Evolutionary conservation across 78 protist species (phyloP).

Genomic region (Acrasis kona): DNA sequence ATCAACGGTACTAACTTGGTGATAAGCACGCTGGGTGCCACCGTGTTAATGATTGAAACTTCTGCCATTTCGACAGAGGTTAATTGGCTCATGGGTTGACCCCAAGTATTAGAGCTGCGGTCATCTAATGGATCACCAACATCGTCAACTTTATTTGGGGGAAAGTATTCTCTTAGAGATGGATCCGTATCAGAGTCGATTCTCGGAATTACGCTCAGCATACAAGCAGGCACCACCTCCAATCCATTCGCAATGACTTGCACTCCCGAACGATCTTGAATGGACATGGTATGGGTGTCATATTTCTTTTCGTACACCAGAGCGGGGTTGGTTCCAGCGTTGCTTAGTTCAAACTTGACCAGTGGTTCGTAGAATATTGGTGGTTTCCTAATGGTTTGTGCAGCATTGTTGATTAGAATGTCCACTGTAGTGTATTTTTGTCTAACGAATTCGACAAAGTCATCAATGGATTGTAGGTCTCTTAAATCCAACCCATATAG

Average conservation of each 20-base stretch:
- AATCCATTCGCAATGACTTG: neutral
- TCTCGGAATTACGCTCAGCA: no score
- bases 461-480: conserved; percentile 22
- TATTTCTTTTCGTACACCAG: neutral
- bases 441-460: no score
- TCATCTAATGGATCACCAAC: neutral
- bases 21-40: conserved; percentile 30
- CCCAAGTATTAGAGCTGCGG: conserved; percentile 15
- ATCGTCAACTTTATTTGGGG: conserved; percentile 1
- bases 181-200: no score
- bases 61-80: conserved; percentile 27
- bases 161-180: neutral
- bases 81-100: conserved; percentile 22
- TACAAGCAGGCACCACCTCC: no score
- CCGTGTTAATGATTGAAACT: conserved; percentile 7
- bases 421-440: no score
- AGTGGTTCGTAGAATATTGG: conserved; percentile 38
- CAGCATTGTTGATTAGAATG: conserved; percentile 63
- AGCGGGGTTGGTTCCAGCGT: neutral
- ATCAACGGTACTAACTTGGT: conserved; percentile 22
- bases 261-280: neutral
- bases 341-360: no score
- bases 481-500: conserved; percentile 21
- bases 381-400: conserved; percentile 55
- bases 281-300: neutral